phyloP scores from a whole-genome alignment of 2,329 filamentous ascomycete genomes.

The Calonectria leucothoes region DNA sequence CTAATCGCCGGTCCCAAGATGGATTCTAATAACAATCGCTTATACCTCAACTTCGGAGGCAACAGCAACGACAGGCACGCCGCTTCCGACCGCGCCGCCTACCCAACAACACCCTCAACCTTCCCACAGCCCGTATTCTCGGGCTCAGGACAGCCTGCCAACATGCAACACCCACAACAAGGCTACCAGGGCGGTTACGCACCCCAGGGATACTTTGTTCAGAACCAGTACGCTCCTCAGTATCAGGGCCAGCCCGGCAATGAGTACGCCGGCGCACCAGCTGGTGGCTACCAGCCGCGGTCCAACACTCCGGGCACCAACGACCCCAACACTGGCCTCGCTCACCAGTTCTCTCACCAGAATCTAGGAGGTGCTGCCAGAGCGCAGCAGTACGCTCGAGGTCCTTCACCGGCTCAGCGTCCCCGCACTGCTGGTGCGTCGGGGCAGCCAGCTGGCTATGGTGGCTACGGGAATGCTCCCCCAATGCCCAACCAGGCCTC shows the following conservation, averaged over 20 bases:
- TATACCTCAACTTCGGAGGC: constrained; percentile 72
- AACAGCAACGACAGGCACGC: constrained; percentile 74
- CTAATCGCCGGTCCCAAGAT: constrained; percentile 51
- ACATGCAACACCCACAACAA: constrained; percentile 54
- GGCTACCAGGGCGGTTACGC: constrained; percentile 61
- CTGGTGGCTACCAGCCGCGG: constrained; percentile 59
- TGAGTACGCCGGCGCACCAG: constrained; percentile 64
- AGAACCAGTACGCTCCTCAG: constrained; percentile 64
- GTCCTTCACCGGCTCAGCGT: constrained; percentile 77
- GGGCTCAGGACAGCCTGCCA: constrained; percentile 35
- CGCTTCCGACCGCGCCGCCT: constrained; percentile 73
- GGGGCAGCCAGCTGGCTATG: constrained; percentile 71
- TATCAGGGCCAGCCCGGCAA: constrained; percentile 55
- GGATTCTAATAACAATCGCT: constrained; percentile 69
- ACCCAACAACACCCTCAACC: constrained; percentile 92
- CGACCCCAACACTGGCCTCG: constrained; percentile 89
- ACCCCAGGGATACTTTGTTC: constrained; percentile 69
- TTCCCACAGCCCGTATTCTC: constrained; percentile 89
- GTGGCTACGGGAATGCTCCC: constrained; percentile 72
- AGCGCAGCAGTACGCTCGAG: constrained; percentile 76
- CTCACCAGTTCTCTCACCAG: constrained; percentile 97
- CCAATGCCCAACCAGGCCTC: constrained; percentile 71
- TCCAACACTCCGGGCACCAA: constrained; percentile 73
- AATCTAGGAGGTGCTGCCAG: constrained; percentile 83
- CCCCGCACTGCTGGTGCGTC: constrained; percentile 85